Base-by-base conservation (phyloP, 345 rosid species). In the Raphanus sativus region DNA sequence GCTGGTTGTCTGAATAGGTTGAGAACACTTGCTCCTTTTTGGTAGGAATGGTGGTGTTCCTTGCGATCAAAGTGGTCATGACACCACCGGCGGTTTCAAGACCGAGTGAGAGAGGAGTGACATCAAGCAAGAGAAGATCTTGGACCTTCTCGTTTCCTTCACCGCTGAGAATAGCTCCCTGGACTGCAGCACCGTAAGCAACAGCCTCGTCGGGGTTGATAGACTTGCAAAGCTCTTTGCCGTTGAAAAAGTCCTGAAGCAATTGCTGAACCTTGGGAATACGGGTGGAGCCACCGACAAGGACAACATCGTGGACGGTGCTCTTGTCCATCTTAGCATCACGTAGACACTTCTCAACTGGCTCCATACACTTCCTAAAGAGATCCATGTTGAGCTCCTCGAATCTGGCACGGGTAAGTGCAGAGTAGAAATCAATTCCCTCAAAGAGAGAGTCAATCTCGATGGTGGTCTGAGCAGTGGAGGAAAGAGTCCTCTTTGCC, bases 81-180 rank as follows among this genome's bases (percentile, higher is more conserved):
- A 90, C 96, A 65, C 93, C 93, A 33, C 96, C 91, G 0, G 93
- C 96, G 0, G 93, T 90, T 68, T 90, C 90, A 75, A 90, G 45
- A 79, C 96, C 96, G 6, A 86, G 91, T 25, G 92, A 90, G 13
- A 90, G 87, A 62, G 96, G 95, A 12, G 95, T 87, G 50, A 90
- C 92, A 77, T 80, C 93, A 62, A 90, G 83, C 69, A 90, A 84
- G 9, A 90, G 75, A 64, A 90, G 93, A 80, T 90, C 96, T 24
- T 90, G 93, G n/a, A 89, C 96, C 84, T 89, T 90, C 89, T 90
- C 96, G 13, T 89, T 89, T 36, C 93, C 93, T 79, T 90, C 89
- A 69, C 84, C 93, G 2, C 91, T 87, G 82, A 90, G 87, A 52
- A 90, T 90, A 68, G 96, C 96, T 59, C 93, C 91, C 74, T 90